Evolutionary conservation across 805 yeast genomes (phyloP), one percentile per base, ranked within the genome.

Genomic region (Candida tibetensis): DNA sequence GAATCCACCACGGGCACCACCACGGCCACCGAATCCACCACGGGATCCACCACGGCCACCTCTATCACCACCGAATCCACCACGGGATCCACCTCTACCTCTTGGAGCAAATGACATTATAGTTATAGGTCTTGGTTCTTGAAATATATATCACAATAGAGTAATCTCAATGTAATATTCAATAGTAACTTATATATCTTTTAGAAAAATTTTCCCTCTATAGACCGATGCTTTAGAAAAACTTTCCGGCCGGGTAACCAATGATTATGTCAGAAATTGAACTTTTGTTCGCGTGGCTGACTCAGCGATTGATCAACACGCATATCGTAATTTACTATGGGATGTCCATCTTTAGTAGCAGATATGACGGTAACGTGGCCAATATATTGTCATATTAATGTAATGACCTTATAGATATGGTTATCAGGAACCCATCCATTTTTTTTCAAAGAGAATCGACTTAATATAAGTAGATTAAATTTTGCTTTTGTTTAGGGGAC

Each of bases 41-140:
- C 39, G 19, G 30, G 34, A 44, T 18, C 52, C 52, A 23, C 47
- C 36, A 48, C 51, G 9, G 41, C 52, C 34, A 21, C n/a, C n/a
- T n/a, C n/a, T n/a, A n/a, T n/a, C n/a, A 44, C 68, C 69, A 49
- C 74, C 69, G 23, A 30, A 33, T 6, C 52, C 52, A 39, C 78
- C 76, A 38, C 60, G 37, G 45, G 49, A 34, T 34, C 77, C 71
- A 30, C 77, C 75, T 52, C 71, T 57, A 53, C 86, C 83, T 69
- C 85, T 74, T 53, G 85, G 79, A 68, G 82, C 79, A 52, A 82
- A 82, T 62, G 91, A 87, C 95, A 87, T 86, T 72, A 39, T 58
- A 17, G 28, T 14, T 36, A 36, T 38, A 37, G 25, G 33, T 34
- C 31, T 23, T 23, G 31, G 10, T 35, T 15, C 3, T 23, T 21